A percentile compares a stretch with the other conserved stretches of the same genome.
phyloP scores from a whole-genome alignment of 257 asterid species.

The Capsicum chinense region DNA sequence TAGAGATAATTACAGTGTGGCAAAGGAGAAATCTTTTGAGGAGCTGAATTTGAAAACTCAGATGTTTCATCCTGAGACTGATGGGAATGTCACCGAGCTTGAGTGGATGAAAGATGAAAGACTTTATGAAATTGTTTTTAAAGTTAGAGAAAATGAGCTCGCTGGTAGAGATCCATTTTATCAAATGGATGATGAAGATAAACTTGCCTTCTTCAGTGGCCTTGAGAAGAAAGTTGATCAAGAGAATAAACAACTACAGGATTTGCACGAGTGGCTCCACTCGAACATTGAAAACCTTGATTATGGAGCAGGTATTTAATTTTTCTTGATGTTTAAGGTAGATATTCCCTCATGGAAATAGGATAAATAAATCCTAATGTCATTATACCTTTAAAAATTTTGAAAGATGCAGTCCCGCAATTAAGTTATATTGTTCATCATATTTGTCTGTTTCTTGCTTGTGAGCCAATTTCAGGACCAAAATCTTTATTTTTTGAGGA shows the following conservation, averaged over 20 bases:
- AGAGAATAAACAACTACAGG: conserved; percentile 66
- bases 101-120: conserved; percentile 94
- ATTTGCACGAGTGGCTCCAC: conserved; percentile 85
- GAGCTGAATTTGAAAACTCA: conserved; percentile 50
- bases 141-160: conserved; percentile 92
- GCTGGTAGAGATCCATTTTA: conserved; percentile 95
- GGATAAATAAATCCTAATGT: conserved; percentile 17
- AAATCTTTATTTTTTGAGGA: neutral
- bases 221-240: conserved; percentile 86
- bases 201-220: conserved; percentile 71
- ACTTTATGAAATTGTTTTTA: conserved; percentile 83
- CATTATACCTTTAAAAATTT: neutral
- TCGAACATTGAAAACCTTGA: conserved; percentile 94
- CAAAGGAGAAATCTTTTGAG: conserved; percentile 63
- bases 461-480: neutral
- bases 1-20: conserved; percentile 68
- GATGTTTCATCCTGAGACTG: conserved; percentile 52
- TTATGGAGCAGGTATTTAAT: conserved; percentile 84
- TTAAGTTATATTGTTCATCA: neutral
- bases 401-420: neutral
- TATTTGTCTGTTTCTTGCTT: neutral
- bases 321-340: neutral
- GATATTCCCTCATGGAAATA: neutral
- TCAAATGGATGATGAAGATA: conserved; percentile 73
- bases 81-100: conserved; percentile 60